Evolutionary conservation across 228 moss, liverwort and hornwort genomes (phyloP).

Genomic region (Sphagnum magellanicum): DNA sequence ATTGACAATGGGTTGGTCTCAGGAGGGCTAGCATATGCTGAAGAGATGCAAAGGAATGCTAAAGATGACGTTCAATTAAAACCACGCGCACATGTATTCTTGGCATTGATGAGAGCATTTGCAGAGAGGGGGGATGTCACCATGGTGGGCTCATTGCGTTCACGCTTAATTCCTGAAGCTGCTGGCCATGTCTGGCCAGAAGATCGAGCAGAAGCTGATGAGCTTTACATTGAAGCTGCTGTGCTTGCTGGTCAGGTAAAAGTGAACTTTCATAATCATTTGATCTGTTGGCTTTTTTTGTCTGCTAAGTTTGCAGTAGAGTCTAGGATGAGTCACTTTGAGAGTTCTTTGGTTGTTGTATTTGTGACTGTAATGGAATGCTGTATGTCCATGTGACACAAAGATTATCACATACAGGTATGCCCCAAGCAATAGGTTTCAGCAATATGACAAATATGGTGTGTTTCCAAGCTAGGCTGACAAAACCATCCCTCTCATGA

Average conservation of each 20-base stretch:
- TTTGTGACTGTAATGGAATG: too few relatives aligned
- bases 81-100: constrained; percentile 87
- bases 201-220: constrained; percentile 96
- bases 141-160: constrained; percentile 53
- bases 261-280: background rate
- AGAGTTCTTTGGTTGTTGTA: too few relatives aligned
- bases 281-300: constrained; percentile 4
- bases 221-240: constrained; percentile 88
- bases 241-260: constrained; percentile 72
- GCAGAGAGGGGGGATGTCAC: constrained; percentile 65
- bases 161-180: constrained; percentile 74
- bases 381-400: background rate
- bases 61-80: constrained; percentile 52
- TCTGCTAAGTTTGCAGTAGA: background rate
- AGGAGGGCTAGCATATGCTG: constrained; percentile 60
- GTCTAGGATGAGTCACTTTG: too few relatives aligned
- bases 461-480: too few relatives aligned
- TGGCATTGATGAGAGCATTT: constrained; percentile 93
- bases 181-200: constrained; percentile 85
- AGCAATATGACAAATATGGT: too few relatives aligned
- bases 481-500: too few relatives aligned
- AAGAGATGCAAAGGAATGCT: constrained; percentile 76
- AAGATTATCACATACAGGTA: background rate
- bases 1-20: constrained; percentile 1
- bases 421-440: too few relatives aligned